Conservation (phyloP, 2,329 filamentous ascomycete genomes). For the Grosmannia clavigera region DNA sequence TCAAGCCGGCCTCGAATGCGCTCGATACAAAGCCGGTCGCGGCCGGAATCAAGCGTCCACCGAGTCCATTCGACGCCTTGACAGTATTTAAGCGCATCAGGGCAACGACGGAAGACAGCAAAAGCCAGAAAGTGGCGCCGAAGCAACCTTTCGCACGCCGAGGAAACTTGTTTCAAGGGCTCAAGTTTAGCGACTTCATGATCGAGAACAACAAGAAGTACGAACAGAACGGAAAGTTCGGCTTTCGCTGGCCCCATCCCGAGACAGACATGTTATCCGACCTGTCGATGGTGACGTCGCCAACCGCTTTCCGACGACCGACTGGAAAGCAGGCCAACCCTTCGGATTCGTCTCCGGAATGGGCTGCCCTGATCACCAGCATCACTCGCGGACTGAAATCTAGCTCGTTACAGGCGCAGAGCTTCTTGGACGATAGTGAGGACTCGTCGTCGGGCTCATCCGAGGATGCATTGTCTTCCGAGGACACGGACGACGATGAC, state of each 20-base stretch:
- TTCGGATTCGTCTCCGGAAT: constrained; percentile 11
- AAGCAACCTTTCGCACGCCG: constrained; percentile 17
- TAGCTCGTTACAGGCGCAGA: constrained; percentile 20
- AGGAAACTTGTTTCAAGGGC: constrained; percentile 39
- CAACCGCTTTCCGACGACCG: constrained; percentile 11
- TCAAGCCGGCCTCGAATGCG: background rate
- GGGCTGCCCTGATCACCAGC: constrained; percentile 22
- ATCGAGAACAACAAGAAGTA: constrained; percentile 47
- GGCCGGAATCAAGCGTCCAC: constrained; percentile 32
- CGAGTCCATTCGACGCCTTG: constrained; percentile 45
- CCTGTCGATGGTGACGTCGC: constrained; percentile 9
- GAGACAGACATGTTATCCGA: constrained; percentile 10
- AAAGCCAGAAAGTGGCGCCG: background rate
- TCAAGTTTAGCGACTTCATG: constrained; percentile 40
- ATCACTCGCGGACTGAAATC: constrained; percentile 23
- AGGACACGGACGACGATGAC: constrained; percentile 30
- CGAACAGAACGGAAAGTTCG: constrained; percentile 41
- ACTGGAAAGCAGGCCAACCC: constrained; percentile 5
- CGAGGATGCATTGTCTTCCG: constrained; percentile 5
- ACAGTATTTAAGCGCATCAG: constrained; percentile 46
- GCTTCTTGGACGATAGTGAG: constrained; percentile 4
- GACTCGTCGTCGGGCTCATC: constrained; percentile 7
- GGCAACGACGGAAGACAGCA: constrained; percentile 17
- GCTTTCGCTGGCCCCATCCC: constrained; percentile 26
- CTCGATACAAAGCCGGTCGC: background rate